These are phyloP conservation scores for Datisca glomerata DNA, from an alignment of 306 rosid genomes.

Conservation along the genomic window DNA sequence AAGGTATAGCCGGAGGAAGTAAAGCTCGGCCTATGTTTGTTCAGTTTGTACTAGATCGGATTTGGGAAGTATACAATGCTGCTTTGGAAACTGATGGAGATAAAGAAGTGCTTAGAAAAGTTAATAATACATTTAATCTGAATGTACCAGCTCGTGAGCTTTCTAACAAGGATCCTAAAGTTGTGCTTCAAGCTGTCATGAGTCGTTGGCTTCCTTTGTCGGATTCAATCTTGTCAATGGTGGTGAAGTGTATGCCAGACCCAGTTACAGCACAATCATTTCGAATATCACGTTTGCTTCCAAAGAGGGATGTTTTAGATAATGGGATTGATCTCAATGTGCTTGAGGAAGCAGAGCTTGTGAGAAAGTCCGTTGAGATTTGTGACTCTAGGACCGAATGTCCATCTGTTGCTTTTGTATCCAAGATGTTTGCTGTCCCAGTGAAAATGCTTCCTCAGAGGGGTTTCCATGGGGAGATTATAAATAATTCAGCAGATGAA, in stretches of 20 bases:
- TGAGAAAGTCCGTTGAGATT: slow-evolving; percentile 40
- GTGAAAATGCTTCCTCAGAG: slow-evolving; percentile 50
- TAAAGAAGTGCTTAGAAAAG: slow-evolving; percentile 45
- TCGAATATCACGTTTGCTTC: slow-evolving; percentile 54
- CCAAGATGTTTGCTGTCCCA: slow-evolving; percentile 87
- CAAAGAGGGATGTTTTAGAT: slow-evolving; percentile 30
- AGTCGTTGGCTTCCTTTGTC: slow-evolving; percentile 86
- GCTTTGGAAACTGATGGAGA: slow-evolving; percentile 42
- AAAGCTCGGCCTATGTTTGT: slow-evolving; percentile 80
- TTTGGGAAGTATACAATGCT: slow-evolving; percentile 71
- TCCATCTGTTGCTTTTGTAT: slow-evolving; percentile 78
- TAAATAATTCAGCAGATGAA: slow-evolving; percentile 29
- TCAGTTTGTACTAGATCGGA: slow-evolving; percentile 72
- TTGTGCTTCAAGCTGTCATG: slow-evolving; percentile 67
- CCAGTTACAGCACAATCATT: slow-evolving; percentile 53
- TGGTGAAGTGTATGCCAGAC: slow-evolving; percentile 55
- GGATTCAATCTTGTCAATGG: slow-evolving; percentile 57
- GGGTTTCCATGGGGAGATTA: slow-evolving; percentile 22
- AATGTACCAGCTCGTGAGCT: slow-evolving; percentile 47
- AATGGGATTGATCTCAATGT: slow-evolving; percentile 14
- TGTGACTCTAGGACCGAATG: slow-evolving; percentile 61
- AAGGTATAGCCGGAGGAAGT: slow-evolving; percentile 30
- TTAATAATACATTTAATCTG: slow-evolving; percentile 57
- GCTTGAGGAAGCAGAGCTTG: slow-evolving; percentile 35
- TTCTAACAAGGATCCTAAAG: slow-evolving; percentile 62